Conservation (phyloP, 257 asterid genomes). For the Misopates orontium region DNA sequence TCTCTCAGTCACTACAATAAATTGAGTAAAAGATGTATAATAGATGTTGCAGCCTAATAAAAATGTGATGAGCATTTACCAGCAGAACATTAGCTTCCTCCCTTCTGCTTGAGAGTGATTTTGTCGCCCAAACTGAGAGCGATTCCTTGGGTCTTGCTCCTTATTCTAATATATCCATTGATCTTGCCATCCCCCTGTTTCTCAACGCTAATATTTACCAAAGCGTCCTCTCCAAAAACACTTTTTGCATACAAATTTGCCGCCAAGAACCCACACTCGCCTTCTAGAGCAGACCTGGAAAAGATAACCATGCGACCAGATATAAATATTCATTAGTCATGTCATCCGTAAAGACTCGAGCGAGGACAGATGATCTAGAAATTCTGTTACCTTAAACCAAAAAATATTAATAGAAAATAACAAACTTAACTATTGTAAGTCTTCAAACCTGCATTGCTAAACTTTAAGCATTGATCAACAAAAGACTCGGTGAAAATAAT, state of each 20-base stretch:
- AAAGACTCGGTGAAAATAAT: no score
- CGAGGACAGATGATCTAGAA: neutral
- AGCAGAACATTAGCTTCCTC: conserved; percentile 65
- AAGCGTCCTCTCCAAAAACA: conserved; percentile 96
- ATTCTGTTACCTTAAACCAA: neutral
- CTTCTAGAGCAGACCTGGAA: conserved; percentile 92
- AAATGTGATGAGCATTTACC: conserved; percentile 28
- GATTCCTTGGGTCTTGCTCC: conserved; percentile 99
- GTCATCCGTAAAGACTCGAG: neutral
- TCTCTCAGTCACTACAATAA: conserved; percentile 12
- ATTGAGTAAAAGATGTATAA: conserved; percentile 2
- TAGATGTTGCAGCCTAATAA: neutral
- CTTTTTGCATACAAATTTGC: conserved; percentile 97
- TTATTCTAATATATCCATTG: conserved; percentile 91
- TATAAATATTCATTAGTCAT: neutral
- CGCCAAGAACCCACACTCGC: conserved; percentile 97
- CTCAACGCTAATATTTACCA: conserved; percentile 93
- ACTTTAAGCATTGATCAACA: no score
- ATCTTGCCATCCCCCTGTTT: conserved; percentile 87
- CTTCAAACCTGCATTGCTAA: no score
- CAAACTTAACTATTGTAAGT: no score
- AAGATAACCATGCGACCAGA: conserved; percentile 23
- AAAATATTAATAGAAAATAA: no score
- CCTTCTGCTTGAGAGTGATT: conserved; percentile 96
- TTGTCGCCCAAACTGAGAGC: conserved; percentile 99